Percentiles rank a stretch among this genome's conserved stretches.
These are phyloP conservation scores for Lojkania enalia DNA, from an alignment of 2,329 filamentous ascomycete species.

Conservation along the genomic window DNA sequence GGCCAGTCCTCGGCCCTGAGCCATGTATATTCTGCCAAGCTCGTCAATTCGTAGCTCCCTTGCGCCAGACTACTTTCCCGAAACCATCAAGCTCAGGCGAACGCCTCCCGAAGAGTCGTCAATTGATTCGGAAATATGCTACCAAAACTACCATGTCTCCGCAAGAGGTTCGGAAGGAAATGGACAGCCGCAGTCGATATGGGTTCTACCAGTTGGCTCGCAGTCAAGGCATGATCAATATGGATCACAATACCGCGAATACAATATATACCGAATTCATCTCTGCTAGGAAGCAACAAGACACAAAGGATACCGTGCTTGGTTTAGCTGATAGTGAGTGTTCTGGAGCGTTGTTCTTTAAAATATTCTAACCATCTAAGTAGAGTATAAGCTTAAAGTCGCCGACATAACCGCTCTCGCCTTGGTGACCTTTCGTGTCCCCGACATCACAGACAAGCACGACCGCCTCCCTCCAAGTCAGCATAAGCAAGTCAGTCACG, in stretches of 20 bases:
- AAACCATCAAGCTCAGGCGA: slow-evolving; percentile 14
- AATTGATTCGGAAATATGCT: neutral
- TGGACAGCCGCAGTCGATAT: neutral
- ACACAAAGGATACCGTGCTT: slow-evolving; percentile 17
- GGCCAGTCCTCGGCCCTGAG: slow-evolving; percentile 10
- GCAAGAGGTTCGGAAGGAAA: neutral
- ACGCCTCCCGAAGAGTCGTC: slow-evolving; percentile 17
- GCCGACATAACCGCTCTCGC: slow-evolving; percentile 31
- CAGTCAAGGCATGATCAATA: slow-evolving; percentile 14
- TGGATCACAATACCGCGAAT: slow-evolving; percentile 23
- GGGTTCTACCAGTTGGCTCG: neutral
- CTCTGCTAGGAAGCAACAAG: neutral
- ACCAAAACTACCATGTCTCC: neutral
- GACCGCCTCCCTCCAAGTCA: slow-evolving; percentile 29
- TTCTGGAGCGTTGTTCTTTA: too few relatives aligned
- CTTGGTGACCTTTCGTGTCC: slow-evolving; percentile 28
- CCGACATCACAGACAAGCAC: slow-evolving; percentile 24
- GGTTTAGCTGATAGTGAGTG: slow-evolving; percentile 27
- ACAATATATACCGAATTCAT: slow-evolving; percentile 32
- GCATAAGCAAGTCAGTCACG: slow-evolving; percentile 21
- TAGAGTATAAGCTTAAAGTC: slow-evolving; percentile 29
- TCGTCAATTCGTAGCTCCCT: too few relatives aligned
- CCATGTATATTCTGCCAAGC: slow-evolving; percentile 26
- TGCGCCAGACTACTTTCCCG: slow-evolving; percentile 11
- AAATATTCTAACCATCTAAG: too few relatives aligned